phyloP scores from a whole-genome alignment of 805 yeast species.

The Saitoella complicata region DNA sequence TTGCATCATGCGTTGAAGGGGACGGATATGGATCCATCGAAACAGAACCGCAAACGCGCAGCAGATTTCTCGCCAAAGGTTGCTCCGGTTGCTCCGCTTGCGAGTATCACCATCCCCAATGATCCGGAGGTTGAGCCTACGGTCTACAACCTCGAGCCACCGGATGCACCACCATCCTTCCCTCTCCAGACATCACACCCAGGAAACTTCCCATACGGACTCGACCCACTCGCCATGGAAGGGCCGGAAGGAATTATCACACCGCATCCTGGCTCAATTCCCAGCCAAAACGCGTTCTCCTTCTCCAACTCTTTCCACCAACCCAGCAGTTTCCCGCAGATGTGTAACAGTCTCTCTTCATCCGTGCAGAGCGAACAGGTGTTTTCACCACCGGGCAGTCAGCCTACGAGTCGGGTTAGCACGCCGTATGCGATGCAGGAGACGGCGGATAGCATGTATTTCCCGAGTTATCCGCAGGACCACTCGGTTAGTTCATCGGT shows the following conservation, averaged over 20 bases:
- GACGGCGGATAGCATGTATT: no score
- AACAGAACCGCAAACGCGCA: conserved; percentile 12
- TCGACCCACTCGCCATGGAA: neutral
- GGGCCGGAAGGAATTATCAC: neutral
- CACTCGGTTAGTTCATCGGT: no score
- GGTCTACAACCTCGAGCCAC: neutral
- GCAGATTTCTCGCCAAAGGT: conserved; percentile 15
- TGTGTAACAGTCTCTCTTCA: neutral
- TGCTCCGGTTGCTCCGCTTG: conserved; percentile 3
- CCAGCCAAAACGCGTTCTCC: neutral
- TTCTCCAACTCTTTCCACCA: neutral
- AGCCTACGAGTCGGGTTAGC: no score
- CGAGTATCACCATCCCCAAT: conserved; percentile 22
- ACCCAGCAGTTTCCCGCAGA: neutral
- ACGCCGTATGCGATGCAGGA: no score
- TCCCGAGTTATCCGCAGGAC: no score
- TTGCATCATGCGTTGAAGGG: no score
- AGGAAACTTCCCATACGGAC: neutral
- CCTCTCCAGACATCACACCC: neutral
- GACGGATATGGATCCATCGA: no score
- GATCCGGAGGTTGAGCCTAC: conserved; percentile 9
- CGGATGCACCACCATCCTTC: neutral
- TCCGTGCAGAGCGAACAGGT: no score
- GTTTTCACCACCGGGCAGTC: no score
- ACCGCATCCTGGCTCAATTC: neutral